Conservation (phyloP, 2,329 filamentous ascomycete genomes). For the Orbilia blumenaviensis region DNA sequence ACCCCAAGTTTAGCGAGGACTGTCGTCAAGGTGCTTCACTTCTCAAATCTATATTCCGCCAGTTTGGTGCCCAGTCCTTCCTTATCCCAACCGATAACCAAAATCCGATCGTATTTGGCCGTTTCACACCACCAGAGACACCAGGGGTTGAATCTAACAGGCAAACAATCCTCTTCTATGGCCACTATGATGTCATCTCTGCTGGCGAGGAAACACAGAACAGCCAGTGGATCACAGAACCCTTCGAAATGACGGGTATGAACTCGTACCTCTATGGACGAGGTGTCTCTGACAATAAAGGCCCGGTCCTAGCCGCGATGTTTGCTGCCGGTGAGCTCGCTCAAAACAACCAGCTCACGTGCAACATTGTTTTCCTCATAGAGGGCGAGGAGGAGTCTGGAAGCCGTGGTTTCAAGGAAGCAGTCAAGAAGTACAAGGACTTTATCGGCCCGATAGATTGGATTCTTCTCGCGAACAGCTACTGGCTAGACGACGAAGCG, state of each 20-base stretch:
- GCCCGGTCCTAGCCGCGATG: slow-evolving; percentile 89
- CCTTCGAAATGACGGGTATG: slow-evolving; percentile 86
- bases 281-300: slow-evolving; percentile 98
- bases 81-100: slow-evolving; percentile 84
- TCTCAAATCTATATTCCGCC: slow-evolving; percentile 87
- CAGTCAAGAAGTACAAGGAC: slow-evolving; percentile 79
- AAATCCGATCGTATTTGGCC: slow-evolving; percentile 93
- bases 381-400: slow-evolving; percentile 97
- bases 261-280: slow-evolving; percentile 95
- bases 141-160: slow-evolving; percentile 64
- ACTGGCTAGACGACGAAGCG: slow-evolving; percentile 96
- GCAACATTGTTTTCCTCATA: slow-evolving; percentile 91
- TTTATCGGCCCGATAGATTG: slow-evolving; percentile 92
- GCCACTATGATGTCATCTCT: slow-evolving; percentile 95
- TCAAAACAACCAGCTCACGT: slow-evolving; percentile 81
- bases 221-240: slow-evolving; percentile 84
- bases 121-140: slow-evolving; percentile 73
- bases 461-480: slow-evolving; percentile 94
- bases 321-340: slow-evolving; percentile 91
- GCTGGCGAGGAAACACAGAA: slow-evolving; percentile 70
- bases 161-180: slow-evolving; percentile 94
- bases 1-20: slow-evolving; percentile 85
- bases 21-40: slow-evolving; percentile 93
- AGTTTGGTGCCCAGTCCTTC: slow-evolving; percentile 86
- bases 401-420: slow-evolving; percentile 86